A percentile compares a stretch with the other conserved stretches of the same genome.
Conservation (phyloP, 768 basidiomycete species). For the Sporobolomyces roseus region DNA sequence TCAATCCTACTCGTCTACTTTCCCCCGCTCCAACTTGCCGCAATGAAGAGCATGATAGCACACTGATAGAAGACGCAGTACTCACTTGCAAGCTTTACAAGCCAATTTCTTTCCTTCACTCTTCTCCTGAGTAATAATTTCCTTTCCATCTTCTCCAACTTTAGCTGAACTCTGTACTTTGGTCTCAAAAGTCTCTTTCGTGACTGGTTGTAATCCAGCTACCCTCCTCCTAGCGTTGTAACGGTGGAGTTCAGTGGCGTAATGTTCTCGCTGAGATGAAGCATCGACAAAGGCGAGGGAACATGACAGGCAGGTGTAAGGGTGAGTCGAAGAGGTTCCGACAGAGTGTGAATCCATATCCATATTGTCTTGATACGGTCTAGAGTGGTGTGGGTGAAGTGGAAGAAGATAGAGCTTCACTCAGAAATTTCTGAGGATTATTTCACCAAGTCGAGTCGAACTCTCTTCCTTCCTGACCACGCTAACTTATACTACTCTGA, state of each 20-base stretch:
- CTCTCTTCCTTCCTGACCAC: no score
- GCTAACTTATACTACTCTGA: no score
- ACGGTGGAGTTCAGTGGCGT: constrained; percentile 88
- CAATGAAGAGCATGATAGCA: background rate
- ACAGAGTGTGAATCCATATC: constrained; percentile 4
- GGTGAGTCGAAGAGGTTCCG: constrained; percentile 34
- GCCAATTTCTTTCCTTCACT: constrained; percentile 29
- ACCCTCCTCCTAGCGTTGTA: constrained; percentile 86
- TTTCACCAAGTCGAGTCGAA: no score
- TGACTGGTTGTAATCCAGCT: constrained; percentile 80
- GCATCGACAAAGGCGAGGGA: constrained; percentile 77
- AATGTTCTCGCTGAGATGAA: constrained; percentile 81
- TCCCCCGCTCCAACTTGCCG: no score
- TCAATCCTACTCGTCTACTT: no score
- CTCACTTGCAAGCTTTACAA: constrained; percentile 82
- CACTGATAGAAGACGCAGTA: no score
- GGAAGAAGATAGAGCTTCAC: background rate
- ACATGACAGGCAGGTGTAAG: constrained; percentile 89
- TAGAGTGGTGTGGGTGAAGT: background rate
- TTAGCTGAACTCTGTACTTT: constrained; percentile 69
- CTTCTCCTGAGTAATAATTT: background rate
- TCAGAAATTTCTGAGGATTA: no score
- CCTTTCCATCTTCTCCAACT: constrained; percentile 11
- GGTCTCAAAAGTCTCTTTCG: constrained; percentile 70
- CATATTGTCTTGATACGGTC: background rate